These are phyloP conservation scores for Haplosporangium sp. DNA, from an alignment of 371 early-diverging fungal species.

Conservation along the genomic window DNA sequence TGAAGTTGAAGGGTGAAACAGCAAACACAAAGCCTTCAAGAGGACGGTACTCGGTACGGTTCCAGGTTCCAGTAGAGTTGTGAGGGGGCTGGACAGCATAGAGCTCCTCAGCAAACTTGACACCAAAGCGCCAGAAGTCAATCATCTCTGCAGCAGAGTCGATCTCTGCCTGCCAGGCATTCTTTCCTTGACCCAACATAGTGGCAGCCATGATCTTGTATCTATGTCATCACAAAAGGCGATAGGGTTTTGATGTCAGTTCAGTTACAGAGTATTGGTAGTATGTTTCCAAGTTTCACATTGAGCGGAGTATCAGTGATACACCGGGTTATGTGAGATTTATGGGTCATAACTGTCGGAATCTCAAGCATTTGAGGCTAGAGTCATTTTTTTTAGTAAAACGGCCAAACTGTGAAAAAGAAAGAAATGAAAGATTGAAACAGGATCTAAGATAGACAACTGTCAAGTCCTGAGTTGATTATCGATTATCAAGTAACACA, in stretches of 20 bases:
- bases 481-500: no score
- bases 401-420: conserved; percentile 15
- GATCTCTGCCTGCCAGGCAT: conserved; percentile 99
- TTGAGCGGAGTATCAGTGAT: conserved; percentile 2
- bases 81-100: conserved; percentile 94
- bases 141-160: conserved; percentile 94
- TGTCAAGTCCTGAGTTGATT: no score
- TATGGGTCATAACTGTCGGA: conserved; percentile 24
- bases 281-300: background rate
- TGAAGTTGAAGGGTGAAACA: conserved; percentile 98
- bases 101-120: conserved; percentile 93
- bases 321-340: background rate
- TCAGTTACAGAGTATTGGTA: background rate
- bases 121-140: conserved; percentile 97
- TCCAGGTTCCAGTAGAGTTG: conserved; percentile 92
- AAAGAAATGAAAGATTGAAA: background rate
- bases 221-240: conserved; percentile 43
- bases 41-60: conserved; percentile 95
- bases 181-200: conserved; percentile 99
- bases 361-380: conserved; percentile 18
- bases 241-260: background rate
- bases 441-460: no score
- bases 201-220: conserved; percentile 96
- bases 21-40: conserved; percentile 98
- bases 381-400: conserved; percentile 25